These are phyloP conservation scores for Cyclostephanos tholiformis DNA, from an alignment of 108 stramenopile genomes.

Conservation along the genomic window DNA sequence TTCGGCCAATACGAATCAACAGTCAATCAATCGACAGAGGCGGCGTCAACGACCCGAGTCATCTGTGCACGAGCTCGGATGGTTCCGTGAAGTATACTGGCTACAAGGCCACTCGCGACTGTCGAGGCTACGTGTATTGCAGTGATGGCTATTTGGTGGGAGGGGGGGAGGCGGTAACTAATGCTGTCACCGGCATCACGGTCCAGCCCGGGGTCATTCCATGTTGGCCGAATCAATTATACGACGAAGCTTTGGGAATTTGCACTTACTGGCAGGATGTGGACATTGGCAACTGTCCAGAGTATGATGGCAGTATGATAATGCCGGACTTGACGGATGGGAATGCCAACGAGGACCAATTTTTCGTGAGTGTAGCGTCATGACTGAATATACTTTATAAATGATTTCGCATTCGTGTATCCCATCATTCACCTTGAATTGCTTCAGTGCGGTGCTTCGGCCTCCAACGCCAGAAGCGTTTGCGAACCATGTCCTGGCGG, in stretches of 20 bases:
- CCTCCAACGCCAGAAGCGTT: constrained; percentile 28
- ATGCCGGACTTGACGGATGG: constrained; percentile 36
- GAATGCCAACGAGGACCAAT: constrained; percentile 39
- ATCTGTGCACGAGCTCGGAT: constrained; percentile 15
- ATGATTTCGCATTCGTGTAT: not conserved
- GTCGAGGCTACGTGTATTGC: constrained; percentile 50
- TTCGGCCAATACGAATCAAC: not conserved
- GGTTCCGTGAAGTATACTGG: constrained; percentile 15
- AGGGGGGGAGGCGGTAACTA: constrained; percentile 3
- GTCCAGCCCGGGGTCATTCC: constrained; percentile 17
- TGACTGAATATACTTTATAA: too few relatives aligned
- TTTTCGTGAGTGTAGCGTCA: constrained; percentile 40
- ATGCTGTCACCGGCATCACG: not conserved
- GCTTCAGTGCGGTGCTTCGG: constrained; percentile 32
- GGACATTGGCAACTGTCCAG: constrained; percentile 22
- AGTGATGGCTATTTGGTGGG: constrained; percentile 43
- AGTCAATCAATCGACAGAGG: constrained; percentile 9
- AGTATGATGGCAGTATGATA: constrained; percentile 27
- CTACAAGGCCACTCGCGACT: constrained; percentile 38
- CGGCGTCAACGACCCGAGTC: constrained; percentile 35
- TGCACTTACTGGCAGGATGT: constrained; percentile 48
- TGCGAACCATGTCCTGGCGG: constrained; percentile 46
- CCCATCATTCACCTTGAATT: not conserved
- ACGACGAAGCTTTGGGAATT: constrained; percentile 13
- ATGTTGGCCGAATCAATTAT: constrained; percentile 48